Evolutionary conservation across 805 yeast genomes (phyloP).

Genomic region (Myxozyma melibiosi): DNA sequence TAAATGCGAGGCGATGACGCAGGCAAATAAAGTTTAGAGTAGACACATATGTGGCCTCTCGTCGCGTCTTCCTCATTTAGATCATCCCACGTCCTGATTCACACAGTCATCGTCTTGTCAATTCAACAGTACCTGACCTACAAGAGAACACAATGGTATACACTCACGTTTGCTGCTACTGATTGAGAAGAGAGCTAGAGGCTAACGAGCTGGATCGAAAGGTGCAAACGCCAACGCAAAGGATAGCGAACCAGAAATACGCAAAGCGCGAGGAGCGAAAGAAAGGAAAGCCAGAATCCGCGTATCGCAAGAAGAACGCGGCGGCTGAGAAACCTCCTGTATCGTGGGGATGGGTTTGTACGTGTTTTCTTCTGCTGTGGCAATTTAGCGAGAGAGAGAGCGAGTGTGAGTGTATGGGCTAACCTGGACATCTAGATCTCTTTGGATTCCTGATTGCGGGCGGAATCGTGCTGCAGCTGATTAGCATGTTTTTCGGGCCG

Average conservation of each 20-base stretch:
- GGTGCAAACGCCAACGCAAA: slow-evolving; percentile 81
- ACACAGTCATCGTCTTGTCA: too few relatives aligned
- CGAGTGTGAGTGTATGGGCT: too few relatives aligned
- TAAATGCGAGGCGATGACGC: background rate
- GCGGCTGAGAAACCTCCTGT: slow-evolving; percentile 51
- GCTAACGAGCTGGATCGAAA: background rate
- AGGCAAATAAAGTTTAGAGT: too few relatives aligned
- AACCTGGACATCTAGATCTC: slow-evolving; percentile 5
- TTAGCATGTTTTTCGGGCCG: slow-evolving; percentile 17
- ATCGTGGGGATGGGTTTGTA: slow-evolving; percentile 67
- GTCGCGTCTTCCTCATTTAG: too few relatives aligned
- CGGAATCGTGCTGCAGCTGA: slow-evolving; percentile 25
- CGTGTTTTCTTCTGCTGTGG: slow-evolving; percentile 37
- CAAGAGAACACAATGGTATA: background rate
- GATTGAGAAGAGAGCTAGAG: background rate
- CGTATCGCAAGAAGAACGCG: slow-evolving; percentile 32
- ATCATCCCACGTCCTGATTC: too few relatives aligned
- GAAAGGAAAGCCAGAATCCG: slow-evolving; percentile 69
- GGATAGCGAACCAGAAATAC: slow-evolving; percentile 82
- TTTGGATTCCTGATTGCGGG: slow-evolving; percentile 30
- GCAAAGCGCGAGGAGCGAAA: slow-evolving; percentile 71
- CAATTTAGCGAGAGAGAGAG: too few relatives aligned
- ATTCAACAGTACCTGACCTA: too few relatives aligned
- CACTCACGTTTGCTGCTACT: too few relatives aligned
- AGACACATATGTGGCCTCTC: too few relatives aligned